Percentiles rank a stretch among this genome's conserved stretches.
These are phyloP conservation scores for Tilletia walkeri DNA, from an alignment of 1,284 basidiomycete genomes.

Conservation along the genomic window DNA sequence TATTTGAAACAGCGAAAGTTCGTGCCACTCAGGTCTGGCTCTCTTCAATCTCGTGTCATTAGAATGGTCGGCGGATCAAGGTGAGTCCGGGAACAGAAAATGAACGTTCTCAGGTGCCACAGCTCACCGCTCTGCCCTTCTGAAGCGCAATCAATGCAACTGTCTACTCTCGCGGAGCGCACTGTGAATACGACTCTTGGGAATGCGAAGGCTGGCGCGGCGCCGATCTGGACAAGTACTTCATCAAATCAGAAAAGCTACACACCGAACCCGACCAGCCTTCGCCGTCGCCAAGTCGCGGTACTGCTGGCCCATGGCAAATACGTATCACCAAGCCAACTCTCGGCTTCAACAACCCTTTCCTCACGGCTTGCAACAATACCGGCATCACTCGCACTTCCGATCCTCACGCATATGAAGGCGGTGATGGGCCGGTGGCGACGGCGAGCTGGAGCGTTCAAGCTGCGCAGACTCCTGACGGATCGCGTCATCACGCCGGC, in stretches of 20 bases:
- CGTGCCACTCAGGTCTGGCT: background rate
- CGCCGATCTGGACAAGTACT: constrained; percentile 6
- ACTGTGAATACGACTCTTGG: constrained; percentile 18
- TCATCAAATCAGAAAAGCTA: background rate
- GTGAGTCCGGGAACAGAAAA: constrained; percentile 2
- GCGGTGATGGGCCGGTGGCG: constrained; percentile 19
- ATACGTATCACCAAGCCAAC: background rate
- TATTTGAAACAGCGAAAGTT: background rate
- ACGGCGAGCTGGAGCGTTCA: constrained; percentile 19
- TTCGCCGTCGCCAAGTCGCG: background rate
- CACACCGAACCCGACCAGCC: background rate
- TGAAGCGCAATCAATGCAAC: constrained; percentile 22
- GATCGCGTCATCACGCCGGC: constrained; percentile 22
- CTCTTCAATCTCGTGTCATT: background rate
- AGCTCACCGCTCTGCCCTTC: background rate
- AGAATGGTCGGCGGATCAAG: constrained; percentile 24
- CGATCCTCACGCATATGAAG: constrained; percentile 17
- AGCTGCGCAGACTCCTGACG: constrained; percentile 12
- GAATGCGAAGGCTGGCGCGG: constrained; percentile 4
- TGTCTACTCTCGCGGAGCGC: constrained; percentile 16
- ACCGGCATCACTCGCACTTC: constrained; percentile 14
- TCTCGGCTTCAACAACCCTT: constrained; percentile 4
- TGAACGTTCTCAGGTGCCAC: background rate
- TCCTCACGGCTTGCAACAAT: constrained; percentile 15
- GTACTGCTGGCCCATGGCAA: constrained; percentile 8